These are phyloP conservation scores for Coemansia interrupta DNA, from an alignment of 192 early-diverging fungal species.

Conservation along the genomic window DNA sequence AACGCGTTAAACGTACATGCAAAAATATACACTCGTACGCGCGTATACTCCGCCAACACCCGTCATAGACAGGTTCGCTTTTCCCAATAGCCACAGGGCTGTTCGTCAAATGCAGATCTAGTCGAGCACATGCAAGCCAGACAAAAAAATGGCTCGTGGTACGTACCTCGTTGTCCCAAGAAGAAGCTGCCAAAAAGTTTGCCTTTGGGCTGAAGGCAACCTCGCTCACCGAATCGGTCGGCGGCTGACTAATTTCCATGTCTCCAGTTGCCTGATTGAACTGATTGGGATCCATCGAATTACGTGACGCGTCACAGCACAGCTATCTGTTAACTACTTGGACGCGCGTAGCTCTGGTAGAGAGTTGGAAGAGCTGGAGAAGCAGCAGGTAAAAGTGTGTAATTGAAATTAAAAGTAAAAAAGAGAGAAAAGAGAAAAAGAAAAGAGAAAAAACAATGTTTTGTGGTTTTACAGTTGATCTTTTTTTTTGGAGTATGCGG, in stretches of 20 bases:
- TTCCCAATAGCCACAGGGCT: too few relatives aligned
- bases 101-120: not conserved
- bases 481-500: not conserved
- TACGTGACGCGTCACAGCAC: too few relatives aligned
- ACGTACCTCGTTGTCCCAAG: slow-evolving; percentile 78
- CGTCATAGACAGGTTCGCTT: too few relatives aligned
- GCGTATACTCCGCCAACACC: too few relatives aligned
- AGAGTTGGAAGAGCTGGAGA: not conserved
- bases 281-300: slow-evolving; percentile 5
- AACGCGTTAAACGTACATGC: not conserved
- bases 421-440: not conserved
- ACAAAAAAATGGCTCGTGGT: slow-evolving; percentile 43
- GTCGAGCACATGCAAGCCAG: slow-evolving; percentile 2
- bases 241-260: slow-evolving; percentile 59
- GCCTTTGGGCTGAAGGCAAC: slow-evolving; percentile 77
- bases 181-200: slow-evolving; percentile 80
- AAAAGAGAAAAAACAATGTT: too few relatives aligned
- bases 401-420: not conserved
- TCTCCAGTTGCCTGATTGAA: slow-evolving; percentile 32
- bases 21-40: not conserved
- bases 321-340: too few relatives aligned
- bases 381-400: not conserved
- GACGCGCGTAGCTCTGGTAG: too few relatives aligned
- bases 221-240: slow-evolving; percentile 74
- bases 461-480: not conserved